A percentile compares a stretch with the other conserved stretches of the same genome.
phyloP scores from a whole-genome alignment of 2,329 filamentous ascomycete genomes.

The Cercospora sp. region DNA sequence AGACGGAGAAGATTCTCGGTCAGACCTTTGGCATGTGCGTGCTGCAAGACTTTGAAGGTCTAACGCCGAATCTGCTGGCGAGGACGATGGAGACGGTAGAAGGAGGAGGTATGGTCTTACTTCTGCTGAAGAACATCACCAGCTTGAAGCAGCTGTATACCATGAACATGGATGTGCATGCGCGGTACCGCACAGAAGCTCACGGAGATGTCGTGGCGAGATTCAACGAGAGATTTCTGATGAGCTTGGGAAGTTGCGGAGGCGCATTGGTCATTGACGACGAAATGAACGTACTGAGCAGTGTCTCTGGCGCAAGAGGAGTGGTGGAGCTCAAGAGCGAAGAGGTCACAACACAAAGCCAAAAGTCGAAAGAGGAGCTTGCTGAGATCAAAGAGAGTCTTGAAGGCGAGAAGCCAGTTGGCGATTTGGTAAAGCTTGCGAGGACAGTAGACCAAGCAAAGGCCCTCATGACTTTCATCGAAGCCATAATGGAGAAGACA shows the following conservation, averaged over 20 bases:
- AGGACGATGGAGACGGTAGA: conserved; percentile 97
- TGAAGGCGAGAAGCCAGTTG: conserved; percentile 81
- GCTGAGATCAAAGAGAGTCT: conserved; percentile 84
- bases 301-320: conserved; percentile 87
- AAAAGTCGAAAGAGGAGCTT: conserved; percentile 71
- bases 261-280: conserved; percentile 95
- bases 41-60: conserved; percentile 93
- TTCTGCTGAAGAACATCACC: conserved; percentile 93
- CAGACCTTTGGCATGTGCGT: conserved; percentile 99
- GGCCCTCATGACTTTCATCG: conserved; percentile 92
- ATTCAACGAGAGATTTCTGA: conserved; percentile 96
- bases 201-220: conserved; percentile 91
- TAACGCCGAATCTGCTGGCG: conserved; percentile 95
- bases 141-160: conserved; percentile 97
- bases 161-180: conserved; percentile 96
- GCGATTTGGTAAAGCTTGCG: conserved; percentile 78
- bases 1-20: conserved; percentile 96
- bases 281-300: conserved; percentile 89
- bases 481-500: conserved; percentile 95
- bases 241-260: conserved; percentile 92
- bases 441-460: conserved; percentile 95
- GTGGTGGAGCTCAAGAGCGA: conserved; percentile 75
- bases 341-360: conserved; percentile 67
- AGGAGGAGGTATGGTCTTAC: conserved; percentile 84
- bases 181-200: conserved; percentile 92